phyloP scores from a whole-genome alignment of 495 filamentous ascomycete genomes.

The Aspergillus incahuasiensis region DNA sequence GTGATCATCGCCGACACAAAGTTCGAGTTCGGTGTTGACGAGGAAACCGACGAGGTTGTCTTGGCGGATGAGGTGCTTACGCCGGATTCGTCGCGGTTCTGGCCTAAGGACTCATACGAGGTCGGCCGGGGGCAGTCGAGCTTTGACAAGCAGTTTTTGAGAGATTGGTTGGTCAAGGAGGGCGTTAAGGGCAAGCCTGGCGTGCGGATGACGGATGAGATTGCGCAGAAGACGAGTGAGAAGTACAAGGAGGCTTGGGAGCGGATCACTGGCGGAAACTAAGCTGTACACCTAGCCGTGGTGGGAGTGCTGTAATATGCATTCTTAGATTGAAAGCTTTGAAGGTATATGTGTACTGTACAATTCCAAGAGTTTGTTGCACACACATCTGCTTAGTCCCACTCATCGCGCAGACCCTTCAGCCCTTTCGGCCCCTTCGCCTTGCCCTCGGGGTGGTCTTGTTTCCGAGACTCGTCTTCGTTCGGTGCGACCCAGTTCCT shows the following conservation, averaged over 20 bases:
- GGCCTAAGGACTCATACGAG: constrained; percentile 70
- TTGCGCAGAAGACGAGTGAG: constrained; percentile 56
- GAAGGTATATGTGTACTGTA: constrained; percentile 19
- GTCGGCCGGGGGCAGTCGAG: constrained; percentile 71
- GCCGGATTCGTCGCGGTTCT: constrained; percentile 83
- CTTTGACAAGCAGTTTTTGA: constrained; percentile 87
- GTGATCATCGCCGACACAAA: constrained; percentile 92
- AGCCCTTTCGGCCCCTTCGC: constrained; percentile 38
- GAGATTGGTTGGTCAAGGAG: constrained; percentile 75
- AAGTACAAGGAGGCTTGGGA: constrained; percentile 70
- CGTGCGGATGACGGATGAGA: constrained; percentile 61
- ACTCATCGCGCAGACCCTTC: constrained; percentile 34
- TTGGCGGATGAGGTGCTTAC: constrained; percentile 92
- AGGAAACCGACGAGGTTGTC: constrained; percentile 68
- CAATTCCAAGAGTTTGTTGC: constrained; percentile 7
- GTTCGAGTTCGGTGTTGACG: constrained; percentile 77
- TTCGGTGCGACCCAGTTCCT: constrained; percentile 23
- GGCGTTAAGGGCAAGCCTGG: constrained; percentile 68
- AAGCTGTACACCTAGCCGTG: constrained; percentile 3
- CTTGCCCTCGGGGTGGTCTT: constrained; percentile 15
- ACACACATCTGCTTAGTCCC: constrained; percentile 29
- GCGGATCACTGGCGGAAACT: constrained; percentile 56
- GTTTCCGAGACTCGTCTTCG: neutral
- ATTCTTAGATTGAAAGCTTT: constrained; percentile 1
- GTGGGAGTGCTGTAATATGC: neutral